Base-by-base conservation (phyloP, 2,329 filamentous ascomycete genomes). In the Stagonosporopsis vannaccii region DNA sequence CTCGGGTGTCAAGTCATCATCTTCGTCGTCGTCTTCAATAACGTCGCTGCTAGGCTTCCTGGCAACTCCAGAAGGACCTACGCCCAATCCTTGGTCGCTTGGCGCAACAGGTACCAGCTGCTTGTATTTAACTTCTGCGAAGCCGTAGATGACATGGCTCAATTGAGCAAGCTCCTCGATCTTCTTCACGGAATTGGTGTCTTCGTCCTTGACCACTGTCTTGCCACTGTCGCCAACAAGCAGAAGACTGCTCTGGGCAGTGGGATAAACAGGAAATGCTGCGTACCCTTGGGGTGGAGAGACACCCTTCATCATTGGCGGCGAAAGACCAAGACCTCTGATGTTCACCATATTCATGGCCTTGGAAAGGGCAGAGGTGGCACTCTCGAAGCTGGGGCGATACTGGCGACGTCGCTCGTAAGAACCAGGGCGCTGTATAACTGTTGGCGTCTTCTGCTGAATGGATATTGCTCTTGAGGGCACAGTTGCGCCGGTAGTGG, bases 101-200 rank as follows among this genome's bases (percentile, higher is more conserved):
- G 94, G 95, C 1, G 91, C 87, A 40, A 95, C 80, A 3, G 95
- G 95, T 45, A 97, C 86, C n/a, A 99, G 84, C 76, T 99, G 95
- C 76, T 96, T 95, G 78, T 96, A 97, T 77, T 99, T 99, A 71
- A 99, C 94, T 78, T 99, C 94, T 6, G 95, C 95, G 76, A 99
- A 98, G 3, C 94, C 93, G 74, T 93, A 99, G 2, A 99, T 93
- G 41, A 97, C 95, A 74, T 99, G 93, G 71, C 93, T 97, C 35
- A 93, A 85, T 28, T 92, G 95, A 1, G 95, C 95, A 62, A 91
- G 89, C 67, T 98, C 93, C 74, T 99, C 94, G 54, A 98, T 92
- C 40, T 86, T 84, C 69, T 92, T 89, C 2, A 94, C 87, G 36
- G 90, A 87, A 61, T 85, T 86, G 15, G 84, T 82, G 71, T 98